Percentiles rank a stretch among this genome's conserved stretches.
These are phyloP conservation scores for Alternaria brassicicola DNA, from an alignment of 2,329 filamentous ascomycete genomes.

Conservation along the genomic window DNA sequence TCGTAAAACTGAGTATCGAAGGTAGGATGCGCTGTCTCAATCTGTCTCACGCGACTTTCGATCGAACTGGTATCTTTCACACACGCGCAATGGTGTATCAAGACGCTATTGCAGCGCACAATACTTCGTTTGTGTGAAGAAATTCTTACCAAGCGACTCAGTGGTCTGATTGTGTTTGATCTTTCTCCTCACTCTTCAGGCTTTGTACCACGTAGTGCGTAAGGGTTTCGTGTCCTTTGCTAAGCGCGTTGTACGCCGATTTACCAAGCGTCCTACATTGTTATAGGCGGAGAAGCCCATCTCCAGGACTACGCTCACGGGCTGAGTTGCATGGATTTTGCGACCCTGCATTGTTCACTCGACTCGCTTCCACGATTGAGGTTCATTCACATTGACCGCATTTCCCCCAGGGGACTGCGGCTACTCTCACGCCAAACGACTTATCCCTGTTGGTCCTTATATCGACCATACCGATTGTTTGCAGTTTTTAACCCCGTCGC, in stretches of 20 bases:
- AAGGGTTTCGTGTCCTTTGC: conserved; percentile 3
- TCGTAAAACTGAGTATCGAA: not conserved
- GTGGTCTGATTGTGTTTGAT: not conserved
- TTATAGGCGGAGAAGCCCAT: not conserved
- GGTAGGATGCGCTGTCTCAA: not conserved
- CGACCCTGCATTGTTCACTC: not conserved
- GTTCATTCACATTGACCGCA: not conserved
- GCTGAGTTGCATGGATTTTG: not conserved
- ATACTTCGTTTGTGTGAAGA: not conserved
- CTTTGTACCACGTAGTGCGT: conserved; percentile 2
- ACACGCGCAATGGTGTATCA: not conserved
- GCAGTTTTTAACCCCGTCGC: not conserved
- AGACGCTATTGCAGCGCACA: not conserved
- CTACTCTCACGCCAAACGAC: not conserved
- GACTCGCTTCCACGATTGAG: not conserved
- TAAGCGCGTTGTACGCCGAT: conserved; percentile 3
- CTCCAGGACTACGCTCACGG: not conserved
- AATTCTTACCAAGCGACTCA: not conserved
- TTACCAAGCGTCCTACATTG: not conserved
- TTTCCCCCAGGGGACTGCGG: not conserved
- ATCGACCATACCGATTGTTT: not conserved
- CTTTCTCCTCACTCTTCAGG: not conserved
- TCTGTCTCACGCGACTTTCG: not conserved
- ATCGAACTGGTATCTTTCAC: not conserved
- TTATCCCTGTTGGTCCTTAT: not conserved